Evolutionary conservation across 176 grass and related monocot species (phyloP), one percentile per base, ranked within the genome.

Genomic region (Oryza longistaminata): DNA sequence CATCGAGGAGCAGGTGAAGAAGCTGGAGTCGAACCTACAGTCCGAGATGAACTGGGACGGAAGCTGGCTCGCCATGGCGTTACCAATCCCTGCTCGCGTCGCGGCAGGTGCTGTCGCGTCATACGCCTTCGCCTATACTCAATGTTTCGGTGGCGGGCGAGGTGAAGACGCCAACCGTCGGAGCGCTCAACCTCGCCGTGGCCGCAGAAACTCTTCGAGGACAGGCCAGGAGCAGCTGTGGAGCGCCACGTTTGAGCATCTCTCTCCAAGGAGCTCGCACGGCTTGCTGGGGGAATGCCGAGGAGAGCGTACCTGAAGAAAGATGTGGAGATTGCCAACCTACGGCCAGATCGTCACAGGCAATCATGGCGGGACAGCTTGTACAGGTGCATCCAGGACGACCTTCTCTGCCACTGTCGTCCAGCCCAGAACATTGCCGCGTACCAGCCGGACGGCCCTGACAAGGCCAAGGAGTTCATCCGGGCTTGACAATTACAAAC

Each of bases 71-170:
- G 82, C 50, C 50, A 26, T 12, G 0, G 85, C 73, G 73, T 42
- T n/a, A 73, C 70, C 13, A 67, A 16, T 40, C 8, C 14, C 74
- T 87, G 45, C 42, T 87, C 13, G 4, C 5, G 9, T 75, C 89
- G 12, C 75, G 80, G 34, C 52, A 61, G 7, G 53, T 83, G 68
- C 77, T 90, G 5, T 34, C 55, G 24, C 42, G 73, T 87, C 84
- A 7, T 90, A 90, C 61, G 83, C 85, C 11, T 87, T 90, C 73
- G 79, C 89, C 48, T 90, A 83, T 87, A 79, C 68, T n/a, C n/a
- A n/a, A 87, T 90, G 84, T 90, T 90, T 68, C n/a, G 55, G 55
- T 60, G 85, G 89, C 29, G n/a, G 33, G 60, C 78, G 80, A 80
- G 52, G 73, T 83, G 50, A 17, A 19, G 26, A 58, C 62, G 5